phyloP scores from a whole-genome alignment of 305 asterid genomes.

The Fraxinus greggii region DNA sequence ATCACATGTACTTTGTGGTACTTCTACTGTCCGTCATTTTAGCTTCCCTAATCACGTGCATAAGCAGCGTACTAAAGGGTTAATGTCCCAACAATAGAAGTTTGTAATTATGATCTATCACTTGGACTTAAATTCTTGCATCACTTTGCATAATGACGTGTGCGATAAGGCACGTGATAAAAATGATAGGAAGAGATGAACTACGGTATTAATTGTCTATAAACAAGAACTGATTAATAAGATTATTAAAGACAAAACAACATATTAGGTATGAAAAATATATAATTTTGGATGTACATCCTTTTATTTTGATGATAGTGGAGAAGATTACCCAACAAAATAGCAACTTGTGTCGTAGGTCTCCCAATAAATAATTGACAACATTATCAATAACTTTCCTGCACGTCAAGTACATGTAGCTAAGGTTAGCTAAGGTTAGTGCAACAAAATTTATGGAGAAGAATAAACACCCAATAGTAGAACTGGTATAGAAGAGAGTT shows the following conservation, averaged over 20 bases:
- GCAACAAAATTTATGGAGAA: constrained; percentile 2
- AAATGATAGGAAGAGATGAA: constrained; percentile 18
- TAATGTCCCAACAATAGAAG: background rate
- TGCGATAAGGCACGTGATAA: constrained; percentile 11
- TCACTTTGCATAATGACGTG: background rate
- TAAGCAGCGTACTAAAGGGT: background rate
- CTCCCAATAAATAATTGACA: constrained; percentile 75
- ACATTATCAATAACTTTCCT: constrained; percentile 61
- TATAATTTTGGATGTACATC: background rate
- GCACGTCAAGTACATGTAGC: constrained; percentile 34
- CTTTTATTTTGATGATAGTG: background rate
- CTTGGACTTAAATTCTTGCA: constrained; percentile 13
- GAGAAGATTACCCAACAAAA: constrained; percentile 78
- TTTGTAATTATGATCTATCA: background rate
- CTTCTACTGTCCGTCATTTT: background rate
- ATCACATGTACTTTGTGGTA: constrained; percentile 6
- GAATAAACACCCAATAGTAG: constrained; percentile 23
- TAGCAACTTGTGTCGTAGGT: constrained; percentile 48
- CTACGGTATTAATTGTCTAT: background rate
- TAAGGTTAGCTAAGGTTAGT: constrained; percentile 31
- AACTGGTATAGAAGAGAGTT: background rate
- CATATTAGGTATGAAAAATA: constrained; percentile 3
- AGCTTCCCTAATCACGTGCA: background rate
- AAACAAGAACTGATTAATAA: constrained; percentile 8
- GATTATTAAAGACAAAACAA: background rate